phyloP scores from a whole-genome alignment of 2,329 filamentous ascomycete genomes.

The Fusarium multiceps region DNA sequence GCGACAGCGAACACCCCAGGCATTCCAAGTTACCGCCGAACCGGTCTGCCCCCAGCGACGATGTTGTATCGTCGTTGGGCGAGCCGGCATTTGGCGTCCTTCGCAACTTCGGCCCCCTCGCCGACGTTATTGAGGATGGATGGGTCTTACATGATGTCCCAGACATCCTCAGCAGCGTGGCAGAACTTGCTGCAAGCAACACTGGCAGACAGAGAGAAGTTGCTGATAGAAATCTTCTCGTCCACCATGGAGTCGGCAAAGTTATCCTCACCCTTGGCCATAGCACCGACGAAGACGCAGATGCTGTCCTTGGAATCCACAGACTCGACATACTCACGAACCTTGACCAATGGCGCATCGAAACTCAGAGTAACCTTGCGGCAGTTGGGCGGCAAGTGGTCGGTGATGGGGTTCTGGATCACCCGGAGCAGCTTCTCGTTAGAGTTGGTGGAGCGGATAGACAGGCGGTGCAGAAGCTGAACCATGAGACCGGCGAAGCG shows the following conservation, averaged over 20 bases:
- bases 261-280: slow-evolving; percentile 96
- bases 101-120: slow-evolving; percentile 33
- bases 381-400: slow-evolving; percentile 96
- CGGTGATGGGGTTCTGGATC: slow-evolving; percentile 97
- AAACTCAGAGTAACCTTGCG: slow-evolving; percentile 97
- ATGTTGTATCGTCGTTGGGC: slow-evolving; percentile 78
- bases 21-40: slow-evolving; percentile 68
- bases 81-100: slow-evolving; percentile 46
- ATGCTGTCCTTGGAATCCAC: slow-evolving; percentile 89
- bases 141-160: slow-evolving; percentile 82
- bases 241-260: slow-evolving; percentile 96
- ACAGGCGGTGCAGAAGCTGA: slow-evolving; percentile 92
- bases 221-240: slow-evolving; percentile 98
- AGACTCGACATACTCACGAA: slow-evolving; percentile 87
- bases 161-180: slow-evolving; percentile 95
- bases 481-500: slow-evolving; percentile 99
- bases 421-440: slow-evolving; percentile 98
- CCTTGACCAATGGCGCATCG: slow-evolving; percentile 86
- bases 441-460: slow-evolving; percentile 95
- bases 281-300: slow-evolving; percentile 96
- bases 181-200: slow-evolving; percentile 99
- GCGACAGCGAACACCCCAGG: slow-evolving; percentile 76
- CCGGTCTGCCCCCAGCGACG: slow-evolving; percentile 59
- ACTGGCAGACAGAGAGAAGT: slow-evolving; percentile 96
- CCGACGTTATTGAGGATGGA: slow-evolving; percentile 15